Conservation (phyloP, 2,329 filamentous ascomycete species). For the Tolypocladium cylindrosporum region DNA sequence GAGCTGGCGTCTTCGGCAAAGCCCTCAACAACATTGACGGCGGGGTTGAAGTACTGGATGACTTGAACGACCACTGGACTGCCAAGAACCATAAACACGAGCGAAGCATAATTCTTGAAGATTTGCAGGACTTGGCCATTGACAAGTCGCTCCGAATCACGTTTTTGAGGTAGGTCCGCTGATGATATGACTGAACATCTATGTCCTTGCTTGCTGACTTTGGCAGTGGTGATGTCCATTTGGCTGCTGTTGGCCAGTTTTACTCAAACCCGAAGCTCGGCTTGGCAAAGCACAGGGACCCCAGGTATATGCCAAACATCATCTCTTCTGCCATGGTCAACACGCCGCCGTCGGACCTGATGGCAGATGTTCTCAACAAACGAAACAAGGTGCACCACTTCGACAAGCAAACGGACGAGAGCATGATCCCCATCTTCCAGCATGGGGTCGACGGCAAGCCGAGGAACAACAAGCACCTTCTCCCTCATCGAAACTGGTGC, state of each 20-base stretch:
- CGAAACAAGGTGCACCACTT: conserved; percentile 74
- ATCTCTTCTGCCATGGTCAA: conserved; percentile 94
- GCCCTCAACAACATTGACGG: conserved; percentile 86
- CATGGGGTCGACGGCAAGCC: conserved; percentile 82
- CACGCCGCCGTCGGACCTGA: conserved; percentile 72
- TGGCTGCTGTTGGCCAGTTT: conserved; percentile 88
- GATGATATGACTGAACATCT: too few species aligned
- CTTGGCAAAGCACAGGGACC: conserved; percentile 80
- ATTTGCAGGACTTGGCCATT: conserved; percentile 85
- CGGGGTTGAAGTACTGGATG: conserved; percentile 82
- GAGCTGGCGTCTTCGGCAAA: conserved; percentile 67
- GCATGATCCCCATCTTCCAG: conserved; percentile 89
- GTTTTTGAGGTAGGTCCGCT: conserved; percentile 55
- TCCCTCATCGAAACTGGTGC: conserved; percentile 93
- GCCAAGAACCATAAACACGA: conserved; percentile 90
- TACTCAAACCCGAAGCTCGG: conserved; percentile 78
- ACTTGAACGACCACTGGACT: conserved; percentile 95
- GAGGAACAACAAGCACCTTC: conserved; percentile 80
- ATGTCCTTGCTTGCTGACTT: background rate
- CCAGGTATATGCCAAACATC: conserved; percentile 93
- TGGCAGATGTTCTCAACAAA: conserved; percentile 89
- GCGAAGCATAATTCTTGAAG: conserved; percentile 75
- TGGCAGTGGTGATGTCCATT: conserved; percentile 76
- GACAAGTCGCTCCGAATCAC: conserved; percentile 89
- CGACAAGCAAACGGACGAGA: conserved; percentile 74